Evolutionary conservation across 1,284 basidiomycete species (phyloP).

Genomic region (Rhodotorula sp.): DNA sequence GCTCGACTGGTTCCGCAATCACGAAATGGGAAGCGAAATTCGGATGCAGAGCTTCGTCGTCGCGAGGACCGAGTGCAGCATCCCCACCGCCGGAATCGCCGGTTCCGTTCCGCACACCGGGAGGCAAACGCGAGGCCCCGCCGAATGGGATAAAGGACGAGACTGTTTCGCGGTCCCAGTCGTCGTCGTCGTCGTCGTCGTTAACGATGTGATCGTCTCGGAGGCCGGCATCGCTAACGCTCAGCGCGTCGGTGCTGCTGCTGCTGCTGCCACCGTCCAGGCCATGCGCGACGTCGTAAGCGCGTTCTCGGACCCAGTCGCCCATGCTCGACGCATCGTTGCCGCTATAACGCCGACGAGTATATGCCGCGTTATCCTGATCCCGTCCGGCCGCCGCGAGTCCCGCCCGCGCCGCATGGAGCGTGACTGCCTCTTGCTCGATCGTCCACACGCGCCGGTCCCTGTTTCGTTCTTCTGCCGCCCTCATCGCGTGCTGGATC

Average conservation of each 20-base stretch:
- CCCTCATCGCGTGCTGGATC: no score
- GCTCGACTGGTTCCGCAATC: not conserved
- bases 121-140: not conserved
- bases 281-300: not conserved
- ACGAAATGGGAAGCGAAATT: not conserved
- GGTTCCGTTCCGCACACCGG: no score
- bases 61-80: not conserved
- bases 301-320: not conserved
- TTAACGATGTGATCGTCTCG: not conserved
- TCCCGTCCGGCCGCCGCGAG: no score
- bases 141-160: not conserved
- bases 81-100: no score
- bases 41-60: not conserved
- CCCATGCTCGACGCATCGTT: not conserved
- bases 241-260: no score
- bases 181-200: conserved; percentile 1
- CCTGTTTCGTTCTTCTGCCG: not conserved
- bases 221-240: not conserved
- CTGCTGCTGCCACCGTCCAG: no score
- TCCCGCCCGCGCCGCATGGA: no score
- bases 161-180: conserved; percentile 11
- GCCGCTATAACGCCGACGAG: not conserved
- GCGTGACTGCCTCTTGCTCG: no score
- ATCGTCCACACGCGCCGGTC: no score
- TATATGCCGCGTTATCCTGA: not conserved